Evolutionary conservation across 2,329 filamentous ascomycete species (phyloP).

Genomic region (Monosporascus cannonballus): DNA sequence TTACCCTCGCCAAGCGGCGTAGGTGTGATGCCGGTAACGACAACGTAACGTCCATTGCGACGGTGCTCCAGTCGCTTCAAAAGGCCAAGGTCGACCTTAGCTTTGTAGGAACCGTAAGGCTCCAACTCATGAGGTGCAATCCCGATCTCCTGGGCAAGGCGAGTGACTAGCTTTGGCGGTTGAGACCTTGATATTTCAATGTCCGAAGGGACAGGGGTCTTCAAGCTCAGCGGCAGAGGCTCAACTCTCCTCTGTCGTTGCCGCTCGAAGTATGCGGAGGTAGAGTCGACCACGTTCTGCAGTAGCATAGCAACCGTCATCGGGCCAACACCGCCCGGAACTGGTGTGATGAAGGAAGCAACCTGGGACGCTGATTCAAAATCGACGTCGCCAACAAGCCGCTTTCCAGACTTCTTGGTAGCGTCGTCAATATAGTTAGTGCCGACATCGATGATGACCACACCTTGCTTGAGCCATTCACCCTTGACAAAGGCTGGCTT

Average conservation of each 20-base stretch:
- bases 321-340: conserved; percentile 92
- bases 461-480: conserved; percentile 90
- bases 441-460: conserved; percentile 95
- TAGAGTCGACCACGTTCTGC: conserved; percentile 88
- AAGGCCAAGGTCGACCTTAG: conserved; percentile 81
- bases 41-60: conserved; percentile 80
- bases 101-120: conserved; percentile 92
- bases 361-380: conserved; percentile 79
- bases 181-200: conserved; percentile 88
- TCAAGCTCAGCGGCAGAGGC: conserved; percentile 76
- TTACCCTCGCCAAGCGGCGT: conserved; percentile 97
- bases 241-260: conserved; percentile 75
- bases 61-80: conserved; percentile 82
- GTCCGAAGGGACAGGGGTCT: conserved; percentile 84
- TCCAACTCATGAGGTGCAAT: conserved; percentile 86
- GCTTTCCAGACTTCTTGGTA: conserved; percentile 85
- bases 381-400: conserved; percentile 92
- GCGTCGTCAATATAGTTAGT: conserved; percentile 92
- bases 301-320: conserved; percentile 99
- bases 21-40: conserved; percentile 93
- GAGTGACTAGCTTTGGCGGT: conserved; percentile 83
- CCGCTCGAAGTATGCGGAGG: conserved; percentile 72
- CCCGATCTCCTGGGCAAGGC: conserved; percentile 78
- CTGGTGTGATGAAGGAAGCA: conserved; percentile 89
- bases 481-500: conserved; percentile 83